Evolutionary conservation across 2,329 filamentous ascomycete species (phyloP), one percentile per base, ranked within the genome.

Genomic region (Sordariomycetes sp.): DNA sequence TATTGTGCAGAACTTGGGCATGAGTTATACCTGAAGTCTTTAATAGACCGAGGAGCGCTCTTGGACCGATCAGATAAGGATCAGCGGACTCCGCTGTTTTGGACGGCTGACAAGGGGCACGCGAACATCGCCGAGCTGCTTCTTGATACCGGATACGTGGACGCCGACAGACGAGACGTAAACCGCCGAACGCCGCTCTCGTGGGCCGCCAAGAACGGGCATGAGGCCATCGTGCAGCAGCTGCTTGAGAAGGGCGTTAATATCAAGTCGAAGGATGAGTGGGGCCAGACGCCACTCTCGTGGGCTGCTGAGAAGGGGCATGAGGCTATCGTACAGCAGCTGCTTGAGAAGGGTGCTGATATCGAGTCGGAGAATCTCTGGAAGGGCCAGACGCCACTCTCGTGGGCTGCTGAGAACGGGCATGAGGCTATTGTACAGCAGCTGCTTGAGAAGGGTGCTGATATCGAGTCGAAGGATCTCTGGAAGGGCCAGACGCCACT

Each of bases 121-220:
- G 52, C 24, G 28, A 32, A n/a, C 16, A 53, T 53, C 32, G 25
- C 32, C 52, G n/a, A 53, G 25, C 52, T 53, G 3, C 52, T 53
- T n/a, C 4, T 53, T 32, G 18, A 25, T 34, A 34, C 25, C 12
- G 22, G 8, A n/a, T n/a, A 34, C 24, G 52, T 53, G 12, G 25
- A 53, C 32, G n/a, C 11, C 52, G 16, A 53, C 25, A 28, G 18
- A 32, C 12, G 5, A 32, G 52, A 53, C 32, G 25, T 6, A 28
- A 18, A 56, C n/a, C 20, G 43, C 22, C 55, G 55, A 28, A 57
- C 55, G n/a, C 40, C 55, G 12, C 55, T 57, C 1, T 57, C 55
- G 3, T 51, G 34, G 24, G 55, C 55, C 25, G 55, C 55, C 32
- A 14, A 35, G 43, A 51, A 51, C 18, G 55, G 55, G 25, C 46